Conservation (phyloP, 805 yeast species). For the Yueomyces sinensis region DNA sequence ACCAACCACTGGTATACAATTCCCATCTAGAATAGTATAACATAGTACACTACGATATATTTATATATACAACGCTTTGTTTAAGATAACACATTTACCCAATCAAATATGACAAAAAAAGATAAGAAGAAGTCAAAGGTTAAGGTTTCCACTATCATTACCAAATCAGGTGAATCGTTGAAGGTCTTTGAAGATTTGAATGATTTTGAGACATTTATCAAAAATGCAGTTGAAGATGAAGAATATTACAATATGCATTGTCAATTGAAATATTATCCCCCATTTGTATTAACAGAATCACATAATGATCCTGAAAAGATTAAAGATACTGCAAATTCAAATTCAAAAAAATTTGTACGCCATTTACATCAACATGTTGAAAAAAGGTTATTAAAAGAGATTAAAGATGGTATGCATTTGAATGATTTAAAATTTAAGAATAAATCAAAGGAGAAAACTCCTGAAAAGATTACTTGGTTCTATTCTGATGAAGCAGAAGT, state of each 20-base stretch:
- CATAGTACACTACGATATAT: background rate
- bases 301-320: slow-evolving; percentile 60
- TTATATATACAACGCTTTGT: too few species aligned
- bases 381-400: slow-evolving; percentile 56
- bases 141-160: slow-evolving; percentile 16
- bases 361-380: slow-evolving; percentile 65
- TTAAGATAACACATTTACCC: too few species aligned
- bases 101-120: slow-evolving; percentile 16
- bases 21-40: too few species aligned
- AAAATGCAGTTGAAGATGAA: slow-evolving; percentile 66
- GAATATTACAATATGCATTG: slow-evolving; percentile 61
- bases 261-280: slow-evolving; percentile 56
- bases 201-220: slow-evolving; percentile 48
- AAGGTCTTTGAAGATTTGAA: slow-evolving; percentile 46
- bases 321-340: slow-evolving; percentile 58
- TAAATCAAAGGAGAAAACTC: slow-evolving; percentile 33
- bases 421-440: slow-evolving; percentile 36
- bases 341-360: slow-evolving; percentile 57
- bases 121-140: slow-evolving; percentile 20
- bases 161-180: slow-evolving; percentile 18
- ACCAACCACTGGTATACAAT: too few species aligned
- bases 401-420: slow-evolving; percentile 46
- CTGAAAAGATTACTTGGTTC: slow-evolving; percentile 46
- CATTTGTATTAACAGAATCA: slow-evolving; percentile 53
- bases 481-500: slow-evolving; percentile 46